These are phyloP conservation scores for Tetracentron sinense DNA, from an alignment of 164 flowering plant species.

Conservation along the genomic window DNA sequence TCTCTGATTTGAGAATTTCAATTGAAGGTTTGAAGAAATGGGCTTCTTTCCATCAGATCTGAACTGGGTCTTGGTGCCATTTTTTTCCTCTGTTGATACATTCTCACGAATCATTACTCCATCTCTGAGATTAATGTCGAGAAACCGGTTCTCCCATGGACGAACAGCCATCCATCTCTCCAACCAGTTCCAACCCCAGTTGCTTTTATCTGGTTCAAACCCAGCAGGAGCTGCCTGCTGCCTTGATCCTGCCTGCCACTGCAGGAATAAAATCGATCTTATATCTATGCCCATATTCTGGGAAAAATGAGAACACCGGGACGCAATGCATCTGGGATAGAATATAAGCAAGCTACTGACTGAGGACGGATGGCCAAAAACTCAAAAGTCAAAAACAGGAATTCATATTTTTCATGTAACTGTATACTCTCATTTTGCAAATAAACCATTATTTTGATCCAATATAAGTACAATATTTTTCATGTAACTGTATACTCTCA, in stretches of 20 bases:
- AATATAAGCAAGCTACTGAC: neutral
- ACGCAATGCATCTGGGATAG: neutral
- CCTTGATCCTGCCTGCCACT: conserved; percentile 98
- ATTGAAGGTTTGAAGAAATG: conserved; percentile 26
- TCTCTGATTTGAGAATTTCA: conserved; percentile 42
- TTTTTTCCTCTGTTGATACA: conserved; percentile 41
- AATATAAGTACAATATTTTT: too few species aligned
- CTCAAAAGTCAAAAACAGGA: neutral
- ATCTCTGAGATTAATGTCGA: conserved; percentile 71
- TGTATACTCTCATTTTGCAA: neutral
- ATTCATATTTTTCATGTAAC: neutral
- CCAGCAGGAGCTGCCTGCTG: conserved; percentile 55
- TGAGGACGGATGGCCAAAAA: neutral
- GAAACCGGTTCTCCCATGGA: conserved; percentile 95
- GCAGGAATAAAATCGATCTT: conserved; percentile 18
- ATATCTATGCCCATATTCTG: neutral
- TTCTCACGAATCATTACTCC: conserved; percentile 56
- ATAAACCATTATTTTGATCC: neutral
- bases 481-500: neutral
- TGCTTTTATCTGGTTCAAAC: conserved; percentile 92
- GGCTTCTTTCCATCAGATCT: conserved; percentile 49
- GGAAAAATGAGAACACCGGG: neutral
- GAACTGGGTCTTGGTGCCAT: conserved; percentile 28
- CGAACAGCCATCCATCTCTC: conserved; percentile 99
- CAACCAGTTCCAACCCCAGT: conserved; percentile 99